Evolutionary conservation across 345 rosid genomes (phyloP).

Genomic region (Durio zibethinus): DNA sequence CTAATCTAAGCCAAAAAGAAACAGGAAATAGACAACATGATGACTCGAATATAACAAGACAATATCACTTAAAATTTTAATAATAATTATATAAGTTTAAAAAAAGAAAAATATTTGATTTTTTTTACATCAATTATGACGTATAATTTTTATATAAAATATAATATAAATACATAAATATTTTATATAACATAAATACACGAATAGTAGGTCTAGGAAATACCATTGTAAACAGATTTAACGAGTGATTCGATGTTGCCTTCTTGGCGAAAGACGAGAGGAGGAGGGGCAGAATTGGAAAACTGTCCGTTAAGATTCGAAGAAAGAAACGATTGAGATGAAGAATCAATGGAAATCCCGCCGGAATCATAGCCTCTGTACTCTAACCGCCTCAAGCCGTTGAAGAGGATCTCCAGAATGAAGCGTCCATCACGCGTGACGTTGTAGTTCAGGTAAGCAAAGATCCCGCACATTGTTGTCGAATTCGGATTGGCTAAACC

Average conservation of each 20-base stretch:
- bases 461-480: conserved; percentile 39
- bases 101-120: no score
- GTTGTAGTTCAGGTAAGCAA: conserved; percentile 41
- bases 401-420: conserved; percentile 41
- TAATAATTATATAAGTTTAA: no score
- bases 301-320: background rate
- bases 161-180: no score
- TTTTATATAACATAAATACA: no score
- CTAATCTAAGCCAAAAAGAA: background rate
- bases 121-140: no score
- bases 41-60: no score
- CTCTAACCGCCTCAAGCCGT: conserved; percentile 43
- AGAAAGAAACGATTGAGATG: background rate
- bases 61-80: no score
- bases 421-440: conserved; percentile 33
- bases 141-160: no score
- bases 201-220: no score
- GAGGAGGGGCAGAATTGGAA: conserved; percentile 10
- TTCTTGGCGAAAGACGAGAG: conserved; percentile 43
- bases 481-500: background rate
- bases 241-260: conserved; percentile 51
- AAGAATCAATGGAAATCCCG: conserved; percentile 30
- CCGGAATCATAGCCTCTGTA: conserved; percentile 48
- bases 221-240: conserved; percentile 41
- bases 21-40: no score